Conservation (phyloP, 2,329 filamentous ascomycete species). For the Aspergillus candidus region DNA sequence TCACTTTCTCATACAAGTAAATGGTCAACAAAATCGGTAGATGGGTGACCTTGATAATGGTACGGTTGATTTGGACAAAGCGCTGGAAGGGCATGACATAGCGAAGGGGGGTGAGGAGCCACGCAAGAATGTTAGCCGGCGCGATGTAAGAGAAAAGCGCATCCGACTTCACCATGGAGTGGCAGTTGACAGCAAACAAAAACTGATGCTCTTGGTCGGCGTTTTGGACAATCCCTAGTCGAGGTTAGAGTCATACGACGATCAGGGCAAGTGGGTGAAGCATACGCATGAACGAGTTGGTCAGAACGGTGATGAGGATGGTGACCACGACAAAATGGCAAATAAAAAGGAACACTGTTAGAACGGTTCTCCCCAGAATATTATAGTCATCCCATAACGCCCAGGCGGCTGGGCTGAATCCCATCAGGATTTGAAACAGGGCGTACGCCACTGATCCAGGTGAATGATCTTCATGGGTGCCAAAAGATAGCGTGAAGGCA, state of each 20-base stretch:
- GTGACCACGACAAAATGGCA: conserved; percentile 94
- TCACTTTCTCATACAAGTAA: conserved; percentile 76
- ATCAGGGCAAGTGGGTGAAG: too few species aligned
- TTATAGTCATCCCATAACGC: conserved; percentile 80
- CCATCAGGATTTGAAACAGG: conserved; percentile 91
- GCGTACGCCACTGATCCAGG: conserved; percentile 75
- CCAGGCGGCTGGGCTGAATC: conserved; percentile 93
- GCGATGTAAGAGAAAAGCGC: conserved; percentile 90
- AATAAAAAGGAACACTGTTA: conserved; percentile 82
- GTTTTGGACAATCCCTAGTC: conserved; percentile 66
- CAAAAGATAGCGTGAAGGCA: conserved; percentile 79
- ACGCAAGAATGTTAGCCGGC: conserved; percentile 84
- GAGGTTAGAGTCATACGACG: too few species aligned
- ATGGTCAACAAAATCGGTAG: conserved; percentile 82
- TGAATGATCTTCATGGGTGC: conserved; percentile 55
- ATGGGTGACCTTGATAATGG: conserved; percentile 84
- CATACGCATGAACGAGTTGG: conserved; percentile 83
- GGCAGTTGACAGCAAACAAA: conserved; percentile 91
- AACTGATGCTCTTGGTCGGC: conserved; percentile 89
- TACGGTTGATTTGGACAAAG: conserved; percentile 83
- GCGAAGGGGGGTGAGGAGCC: conserved; percentile 76
- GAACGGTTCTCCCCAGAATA: conserved; percentile 64
- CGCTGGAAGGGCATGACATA: conserved; percentile 72
- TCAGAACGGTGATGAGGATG: conserved; percentile 90
- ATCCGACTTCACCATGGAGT: conserved; percentile 98